Percentiles rank a stretch among this genome's conserved stretches.
Conservation (phyloP, 1,139 yeast genomes). For the Magnusiomyces sp. region DNA sequence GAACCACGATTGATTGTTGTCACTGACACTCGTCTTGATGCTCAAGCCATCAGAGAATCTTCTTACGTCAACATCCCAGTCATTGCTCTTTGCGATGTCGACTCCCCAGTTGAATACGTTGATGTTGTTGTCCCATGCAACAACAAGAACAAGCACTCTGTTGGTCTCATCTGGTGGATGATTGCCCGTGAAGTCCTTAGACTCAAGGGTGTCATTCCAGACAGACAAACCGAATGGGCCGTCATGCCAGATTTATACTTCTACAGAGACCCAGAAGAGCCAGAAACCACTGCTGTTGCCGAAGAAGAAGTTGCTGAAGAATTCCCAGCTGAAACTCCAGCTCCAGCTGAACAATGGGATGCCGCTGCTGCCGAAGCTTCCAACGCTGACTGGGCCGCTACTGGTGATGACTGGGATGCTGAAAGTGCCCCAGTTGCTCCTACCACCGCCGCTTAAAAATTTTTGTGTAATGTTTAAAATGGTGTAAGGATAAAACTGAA, state of each 20-base stretch:
- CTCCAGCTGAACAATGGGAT: constrained; percentile 68
- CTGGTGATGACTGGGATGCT: constrained; percentile 60
- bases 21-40: constrained; percentile 99
- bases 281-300: constrained; percentile 66
- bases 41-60: constrained; percentile 99
- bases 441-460: constrained; percentile 35
- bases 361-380: constrained; percentile 44
- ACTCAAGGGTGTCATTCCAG: constrained; percentile 96
- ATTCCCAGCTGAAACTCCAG: constrained; percentile 56
- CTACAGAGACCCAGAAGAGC: constrained; percentile 99
- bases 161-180: constrained; percentile 99
- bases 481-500: constrained; percentile 10
- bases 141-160: constrained; percentile 99
- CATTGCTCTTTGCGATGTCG: constrained; percentile 97
- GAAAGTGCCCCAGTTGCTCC: constrained; percentile 38
- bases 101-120: constrained; percentile 97
- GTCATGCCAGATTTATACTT: constrained; percentile 99
- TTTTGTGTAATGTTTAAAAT: constrained; percentile 5
- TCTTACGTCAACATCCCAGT: constrained; percentile 99
- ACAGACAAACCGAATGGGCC: constrained; percentile 96
- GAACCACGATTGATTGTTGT: constrained; percentile 99
- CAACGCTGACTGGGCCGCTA: constrained; percentile 40
- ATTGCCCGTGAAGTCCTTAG: constrained; percentile 98
- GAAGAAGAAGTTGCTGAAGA: constrained; percentile 49
- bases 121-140: constrained; percentile 99